Percentiles rank a stretch among this genome's conserved stretches.
Evolutionary conservation across 176 grass and related monocot species (phyloP).

Genomic region (Zea luxurians): DNA sequence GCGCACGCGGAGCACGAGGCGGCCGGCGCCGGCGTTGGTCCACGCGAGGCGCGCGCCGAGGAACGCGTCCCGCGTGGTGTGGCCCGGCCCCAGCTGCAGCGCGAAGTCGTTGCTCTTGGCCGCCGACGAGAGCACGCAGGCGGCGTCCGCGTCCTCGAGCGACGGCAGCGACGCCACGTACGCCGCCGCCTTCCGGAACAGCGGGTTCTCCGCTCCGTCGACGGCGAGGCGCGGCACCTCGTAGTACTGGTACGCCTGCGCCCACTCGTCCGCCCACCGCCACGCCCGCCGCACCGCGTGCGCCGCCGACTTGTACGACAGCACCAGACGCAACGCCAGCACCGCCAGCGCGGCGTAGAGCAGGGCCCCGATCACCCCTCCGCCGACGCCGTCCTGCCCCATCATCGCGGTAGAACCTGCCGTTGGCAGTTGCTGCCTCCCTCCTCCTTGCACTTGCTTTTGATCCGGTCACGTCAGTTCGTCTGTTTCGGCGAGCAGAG

Average conservation of each 20-base stretch:
- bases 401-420: constrained; percentile 5
- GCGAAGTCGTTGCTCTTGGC: constrained; percentile 77
- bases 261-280: constrained; percentile 67
- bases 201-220: constrained; percentile 64
- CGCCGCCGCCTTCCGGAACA: constrained; percentile 74
- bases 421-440: constrained; percentile 19
- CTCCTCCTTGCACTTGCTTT: neutral
- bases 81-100: constrained; percentile 55
- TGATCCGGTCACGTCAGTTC: constrained; percentile 48
- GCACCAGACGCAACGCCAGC: constrained; percentile 47
- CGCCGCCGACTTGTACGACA: constrained; percentile 73
- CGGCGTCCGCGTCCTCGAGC: constrained; percentile 68
- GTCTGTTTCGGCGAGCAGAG: neutral
- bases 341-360: constrained; percentile 34
- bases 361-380: neutral
- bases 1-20: constrained; percentile 72
- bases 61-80: constrained; percentile 66
- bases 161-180: constrained; percentile 78
- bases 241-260: constrained; percentile 89
- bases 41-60: constrained; percentile 75
- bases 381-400: constrained; percentile 16
- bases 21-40: constrained; percentile 39
- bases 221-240: constrained; percentile 60
- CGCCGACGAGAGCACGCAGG: constrained; percentile 66
- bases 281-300: constrained; percentile 57